These are phyloP conservation scores for Globisporangium sylvaticum DNA, from an alignment of 352 stramenopile genomes.

Conservation along the genomic window DNA sequence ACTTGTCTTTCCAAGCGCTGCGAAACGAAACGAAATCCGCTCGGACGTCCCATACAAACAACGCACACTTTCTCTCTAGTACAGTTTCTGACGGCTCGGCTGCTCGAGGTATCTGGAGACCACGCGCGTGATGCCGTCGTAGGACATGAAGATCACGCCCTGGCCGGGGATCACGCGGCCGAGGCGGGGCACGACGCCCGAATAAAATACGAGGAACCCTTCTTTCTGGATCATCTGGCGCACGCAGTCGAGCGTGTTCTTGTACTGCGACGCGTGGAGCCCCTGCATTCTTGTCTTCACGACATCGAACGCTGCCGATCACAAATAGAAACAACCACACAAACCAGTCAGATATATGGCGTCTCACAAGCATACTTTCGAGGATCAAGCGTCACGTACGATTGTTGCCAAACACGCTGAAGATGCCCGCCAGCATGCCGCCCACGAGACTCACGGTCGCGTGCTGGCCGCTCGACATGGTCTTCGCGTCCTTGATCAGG, in stretches of 20 bases:
- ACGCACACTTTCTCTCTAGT: not conserved
- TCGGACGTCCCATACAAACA: not conserved
- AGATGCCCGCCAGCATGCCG: conserved; percentile 95
- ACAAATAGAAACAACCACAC: too few species aligned
- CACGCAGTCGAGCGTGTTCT: conserved; percentile 78
- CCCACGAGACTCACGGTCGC: conserved; percentile 91
- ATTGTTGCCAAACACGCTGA: conserved; percentile 96
- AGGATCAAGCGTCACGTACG: too few species aligned
- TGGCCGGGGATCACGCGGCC: conserved; percentile 95
- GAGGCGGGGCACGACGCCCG: conserved; percentile 89
- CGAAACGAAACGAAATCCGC: not conserved
- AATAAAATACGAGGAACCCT: conserved; percentile 89
- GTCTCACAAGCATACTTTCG: too few species aligned
- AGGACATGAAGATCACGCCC: conserved; percentile 97
- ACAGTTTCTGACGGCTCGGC: conserved; percentile 7
- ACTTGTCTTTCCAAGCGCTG: not conserved
- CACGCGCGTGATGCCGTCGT: conserved; percentile 70
- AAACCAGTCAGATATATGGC: not conserved
- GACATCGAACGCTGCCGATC: conserved; percentile 76
- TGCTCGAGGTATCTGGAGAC: conserved; percentile 55
- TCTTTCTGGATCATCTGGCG: conserved; percentile 77
- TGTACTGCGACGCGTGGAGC: conserved; percentile 73
- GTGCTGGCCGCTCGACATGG: conserved; percentile 61
- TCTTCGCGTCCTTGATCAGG: conserved; percentile 67
- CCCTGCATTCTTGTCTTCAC: conserved; percentile 90